Evolutionary conservation across 2,329 filamentous ascomycete species (phyloP), one percentile per base, ranked within the genome.

Genomic region (Thermothelomyces thermophilus): DNA sequence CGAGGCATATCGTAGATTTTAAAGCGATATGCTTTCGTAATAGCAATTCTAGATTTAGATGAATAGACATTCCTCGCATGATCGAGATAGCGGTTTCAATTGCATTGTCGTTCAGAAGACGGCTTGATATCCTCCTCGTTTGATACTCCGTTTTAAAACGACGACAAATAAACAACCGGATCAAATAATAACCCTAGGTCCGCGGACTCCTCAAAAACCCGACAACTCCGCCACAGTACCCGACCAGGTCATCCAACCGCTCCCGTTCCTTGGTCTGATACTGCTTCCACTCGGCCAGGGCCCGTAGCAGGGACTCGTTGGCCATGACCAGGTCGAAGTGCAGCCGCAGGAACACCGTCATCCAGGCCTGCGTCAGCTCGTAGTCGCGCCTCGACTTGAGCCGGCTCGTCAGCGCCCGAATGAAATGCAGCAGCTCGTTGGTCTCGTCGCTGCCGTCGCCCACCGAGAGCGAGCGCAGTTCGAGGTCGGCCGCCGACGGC

Each of bases 301-400:
- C 80, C 1, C 68, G 70, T 40, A 82, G 73, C 13, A 91, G 66
- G 26, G 66, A 61, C 56, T 72, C 69, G 65, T 62, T 77, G 63
- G 70, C 74, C 69, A 71, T 71, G 36, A 79, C 68, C 33, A 75
- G 56, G 56, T 81, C 77, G 55, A 78, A 79, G 67, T 97, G 91
- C 35, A 95, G 71, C 41, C 84, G 80, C 52, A 98, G 66, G 62
- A 97, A 95, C 1, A 97, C 91, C 2, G 86, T 84, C 90, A 98
- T 97, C 91, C 93, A 98, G 0, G 90, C 89, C 68, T 97, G 90
- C 14, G 89, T 86, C 34, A 98, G 76, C 69, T 98, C 93, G 67
- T 95, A 98, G 66, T 97, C 93, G 41, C 79, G 80, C 56, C 84
- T 82, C 44, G 80, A 73, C 37, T 73, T 69, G 46, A 97, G 71